phyloP scores from a whole-genome alignment of 306 rosid species.

The Casuarina glauca region DNA sequence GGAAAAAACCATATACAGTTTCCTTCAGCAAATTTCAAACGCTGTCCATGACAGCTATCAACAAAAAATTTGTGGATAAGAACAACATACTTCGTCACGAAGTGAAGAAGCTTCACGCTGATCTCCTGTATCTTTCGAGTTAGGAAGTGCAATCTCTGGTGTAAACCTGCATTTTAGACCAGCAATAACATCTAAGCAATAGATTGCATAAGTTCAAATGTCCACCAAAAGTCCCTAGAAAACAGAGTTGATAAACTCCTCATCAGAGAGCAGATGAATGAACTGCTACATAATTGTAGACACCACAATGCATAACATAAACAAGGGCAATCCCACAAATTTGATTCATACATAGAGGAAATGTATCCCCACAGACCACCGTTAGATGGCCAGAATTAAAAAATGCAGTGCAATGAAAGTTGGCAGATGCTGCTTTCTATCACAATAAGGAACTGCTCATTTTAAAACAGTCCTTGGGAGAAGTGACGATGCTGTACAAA shows the following conservation, averaged over 20 bases:
- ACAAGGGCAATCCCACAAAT: background rate
- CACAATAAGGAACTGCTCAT: background rate
- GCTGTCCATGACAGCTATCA: constrained; percentile 8
- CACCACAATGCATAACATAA: background rate
- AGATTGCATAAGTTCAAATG: background rate
- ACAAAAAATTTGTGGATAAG: constrained; percentile 25
- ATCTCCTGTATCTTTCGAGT: constrained; percentile 63
- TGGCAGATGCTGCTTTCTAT: background rate
- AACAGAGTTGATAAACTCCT: background rate
- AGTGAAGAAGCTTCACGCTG: constrained; percentile 94
- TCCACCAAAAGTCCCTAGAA: constrained; percentile 20
- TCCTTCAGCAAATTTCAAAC: constrained; percentile 17
- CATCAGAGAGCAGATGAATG: background rate
- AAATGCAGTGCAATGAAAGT: background rate
- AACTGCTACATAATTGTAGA: background rate
- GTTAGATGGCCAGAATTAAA: background rate
- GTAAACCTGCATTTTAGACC: constrained; percentile 57
- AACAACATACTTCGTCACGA: constrained; percentile 81
- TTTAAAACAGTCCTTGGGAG: background rate
- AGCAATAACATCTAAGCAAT: constrained; percentile 7
- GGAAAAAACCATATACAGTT: constrained; percentile 25
- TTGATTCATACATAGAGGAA: background rate
- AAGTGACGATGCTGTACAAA: background rate
- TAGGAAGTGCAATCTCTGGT: constrained; percentile 55
- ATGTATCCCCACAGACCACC: background rate